Evolutionary conservation across 2,329 filamentous ascomycete species (phyloP).

Genomic region (Aspergillus tamarii): DNA sequence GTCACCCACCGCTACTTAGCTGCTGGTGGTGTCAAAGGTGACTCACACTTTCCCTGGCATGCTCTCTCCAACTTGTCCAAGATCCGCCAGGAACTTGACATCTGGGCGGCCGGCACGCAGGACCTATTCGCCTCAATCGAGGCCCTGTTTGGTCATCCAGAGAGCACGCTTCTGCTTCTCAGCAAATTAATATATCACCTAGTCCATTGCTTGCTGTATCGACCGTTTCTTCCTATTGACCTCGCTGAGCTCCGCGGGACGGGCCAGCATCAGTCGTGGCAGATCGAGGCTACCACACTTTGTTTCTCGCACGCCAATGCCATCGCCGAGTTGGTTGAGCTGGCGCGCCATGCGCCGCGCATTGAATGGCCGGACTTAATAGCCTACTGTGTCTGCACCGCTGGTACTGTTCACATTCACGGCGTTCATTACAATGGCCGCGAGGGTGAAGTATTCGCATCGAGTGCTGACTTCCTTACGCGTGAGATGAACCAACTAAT

Average conservation of each 20-base stretch:
- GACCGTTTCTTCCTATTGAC: constrained; percentile 84
- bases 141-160: constrained; percentile 73
- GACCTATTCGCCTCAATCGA: constrained; percentile 78
- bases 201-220: constrained; percentile 83
- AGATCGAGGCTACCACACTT: constrained; percentile 86
- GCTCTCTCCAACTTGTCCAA: constrained; percentile 82
- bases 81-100: constrained; percentile 80
- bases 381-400: constrained; percentile 83
- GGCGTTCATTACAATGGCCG: constrained; percentile 75
- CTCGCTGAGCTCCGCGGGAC: constrained; percentile 77
- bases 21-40: constrained; percentile 82
- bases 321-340: constrained; percentile 79
- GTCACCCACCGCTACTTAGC: constrained; percentile 83
- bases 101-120: constrained; percentile 81
- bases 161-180: constrained; percentile 77
- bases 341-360: constrained; percentile 72
- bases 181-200: constrained; percentile 87
- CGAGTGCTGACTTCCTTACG: constrained; percentile 70
- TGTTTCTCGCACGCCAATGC: constrained; percentile 87
- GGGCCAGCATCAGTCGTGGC: constrained; percentile 88
- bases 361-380: constrained; percentile 87
- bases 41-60: constrained; percentile 91
- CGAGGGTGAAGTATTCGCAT: constrained; percentile 66
- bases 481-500: constrained; percentile 79
- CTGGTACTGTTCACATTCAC: constrained; percentile 85